Conservation (phyloP, 805 yeast species). For the Saccharomycopsis capsularis region DNA sequence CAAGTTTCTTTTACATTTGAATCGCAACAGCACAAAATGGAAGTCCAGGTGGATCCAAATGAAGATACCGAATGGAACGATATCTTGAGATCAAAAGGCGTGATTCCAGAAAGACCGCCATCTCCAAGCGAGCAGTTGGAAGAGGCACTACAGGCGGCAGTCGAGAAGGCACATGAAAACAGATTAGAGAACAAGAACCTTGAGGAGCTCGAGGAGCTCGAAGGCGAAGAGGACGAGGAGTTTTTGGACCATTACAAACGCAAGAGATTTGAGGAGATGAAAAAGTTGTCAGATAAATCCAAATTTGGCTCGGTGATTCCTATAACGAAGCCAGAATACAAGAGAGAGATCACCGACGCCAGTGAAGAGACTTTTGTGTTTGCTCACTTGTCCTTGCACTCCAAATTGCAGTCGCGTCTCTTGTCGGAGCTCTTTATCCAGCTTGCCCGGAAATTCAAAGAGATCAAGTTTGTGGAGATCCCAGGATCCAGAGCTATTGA, state of each 20-base stretch:
- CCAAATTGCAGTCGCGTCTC: conserved; percentile 66
- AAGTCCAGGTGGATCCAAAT: conserved; percentile 84
- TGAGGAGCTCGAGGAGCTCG: conserved; percentile 79
- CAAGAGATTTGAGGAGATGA: conserved; percentile 70
- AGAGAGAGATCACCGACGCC: conserved; percentile 76
- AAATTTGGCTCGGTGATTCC: conserved; percentile 72
- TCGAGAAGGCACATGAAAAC: conserved; percentile 71
- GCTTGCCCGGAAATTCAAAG: conserved; percentile 63
- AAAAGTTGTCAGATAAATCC: conserved; percentile 46
- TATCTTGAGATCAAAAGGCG: conserved; percentile 80
- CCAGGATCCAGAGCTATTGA: conserved; percentile 89
- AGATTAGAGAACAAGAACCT: conserved; percentile 70
- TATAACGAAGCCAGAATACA: conserved; percentile 82
- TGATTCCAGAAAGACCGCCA: conserved; percentile 86
- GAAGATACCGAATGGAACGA: conserved; percentile 99
- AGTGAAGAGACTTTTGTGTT: conserved; percentile 55
- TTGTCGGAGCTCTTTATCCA: conserved; percentile 49
- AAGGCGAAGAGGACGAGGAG: conserved; percentile 91
- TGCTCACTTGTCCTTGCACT: conserved; percentile 67
- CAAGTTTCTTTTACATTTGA: too few species aligned
- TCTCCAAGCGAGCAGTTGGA: conserved; percentile 84
- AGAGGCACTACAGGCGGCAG: conserved; percentile 79
- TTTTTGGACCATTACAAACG: conserved; percentile 71
- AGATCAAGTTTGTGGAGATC: conserved; percentile 86
- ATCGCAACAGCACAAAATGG: conserved; percentile 16